Evolutionary conservation across 2,329 filamentous ascomycete genomes (phyloP), one percentile per base, ranked within the genome.

Genomic region (Myriangium duriaei): DNA sequence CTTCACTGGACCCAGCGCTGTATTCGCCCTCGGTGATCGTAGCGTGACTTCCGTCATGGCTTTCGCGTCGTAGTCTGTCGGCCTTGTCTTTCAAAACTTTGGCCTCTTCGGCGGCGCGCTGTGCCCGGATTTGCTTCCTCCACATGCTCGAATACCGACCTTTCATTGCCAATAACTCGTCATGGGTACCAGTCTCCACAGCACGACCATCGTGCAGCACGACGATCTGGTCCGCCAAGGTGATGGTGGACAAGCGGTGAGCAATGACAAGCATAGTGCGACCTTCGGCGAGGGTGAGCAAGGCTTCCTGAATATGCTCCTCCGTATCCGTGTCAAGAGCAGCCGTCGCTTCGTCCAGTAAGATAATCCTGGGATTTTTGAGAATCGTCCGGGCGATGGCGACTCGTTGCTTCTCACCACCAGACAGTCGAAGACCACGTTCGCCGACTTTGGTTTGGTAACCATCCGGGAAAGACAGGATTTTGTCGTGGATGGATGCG

Each of bases 211-310:
- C 64, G 45, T 71, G 63, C 34, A 73, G 55, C 4, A 72, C 69
- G 5, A 72, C 58, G 34, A 72, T 72, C 44, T 72, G 68, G 40
- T 73, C 69, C 29, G 69, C 69, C 47, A 64, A 63, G 16, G 64
- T 68, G 44, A 72, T 70, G 11, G 69, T 73, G 42, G 67, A 70
- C 16, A 73, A 59, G 29, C 69, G 63, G 64, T 76, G 85, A 65
- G 91, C 91, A 62, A 98, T 96, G 36, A 96, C 86, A 43, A 98
- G 74, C 65, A 95, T 79, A 1, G 91, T 98, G 32, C 91, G 81
- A 34, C 86, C 87, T 48, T 80, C 69, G 11, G 84, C 83, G 32
- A 96, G 74, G 11, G 74, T 84, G 41, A 78, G 78, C 19, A 98
- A 72, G 24, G 87, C 86, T 42, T 80, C 74, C 59, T 95, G 87